phyloP scores from a whole-genome alignment of 192 early-diverging fungal genomes.

The Gigaspora rosea region DNA sequence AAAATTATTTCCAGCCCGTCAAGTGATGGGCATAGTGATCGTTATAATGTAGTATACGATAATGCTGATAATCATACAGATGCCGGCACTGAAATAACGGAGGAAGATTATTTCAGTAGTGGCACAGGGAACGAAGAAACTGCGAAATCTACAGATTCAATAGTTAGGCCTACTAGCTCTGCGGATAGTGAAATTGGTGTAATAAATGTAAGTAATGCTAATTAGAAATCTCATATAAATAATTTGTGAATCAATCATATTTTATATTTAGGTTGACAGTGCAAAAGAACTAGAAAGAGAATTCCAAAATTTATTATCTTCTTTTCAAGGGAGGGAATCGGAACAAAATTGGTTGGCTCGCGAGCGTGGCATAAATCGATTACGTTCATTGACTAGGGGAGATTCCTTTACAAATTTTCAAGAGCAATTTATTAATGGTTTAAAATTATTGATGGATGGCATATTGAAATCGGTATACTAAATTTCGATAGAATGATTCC shows the following conservation, averaged over 20 bases:
- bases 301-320: slow-evolving; percentile 5
- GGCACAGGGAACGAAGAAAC: slow-evolving; percentile 6
- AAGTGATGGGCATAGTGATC: too few relatives aligned
- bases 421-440: slow-evolving; percentile 5
- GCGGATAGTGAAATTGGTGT: slow-evolving; percentile 17
- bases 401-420: slow-evolving; percentile 9
- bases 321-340: slow-evolving; percentile 24
- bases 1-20: not conserved
- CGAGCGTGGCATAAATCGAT: not conserved
- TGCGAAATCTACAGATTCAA: not conserved
- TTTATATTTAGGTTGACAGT: slow-evolving; percentile 8
- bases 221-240: not conserved
- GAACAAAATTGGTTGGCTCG: slow-evolving; percentile 30
- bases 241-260: not conserved
- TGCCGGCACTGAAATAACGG: not conserved
- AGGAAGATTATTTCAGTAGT: slow-evolving; percentile 23
- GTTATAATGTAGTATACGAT: not conserved
- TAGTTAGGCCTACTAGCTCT: slow-evolving; percentile 1
- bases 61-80: slow-evolving; percentile 10
- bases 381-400: slow-evolving; percentile 10
- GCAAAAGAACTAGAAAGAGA: slow-evolving; percentile 29
- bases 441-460: slow-evolving; percentile 19
- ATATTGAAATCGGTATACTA: slow-evolving; percentile 20
- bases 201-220: slow-evolving; percentile 13
- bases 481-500: not conserved